Evolutionary conservation across 2,329 filamentous ascomycete genomes (phyloP).

Genomic region (Trichoderma semiorbis): DNA sequence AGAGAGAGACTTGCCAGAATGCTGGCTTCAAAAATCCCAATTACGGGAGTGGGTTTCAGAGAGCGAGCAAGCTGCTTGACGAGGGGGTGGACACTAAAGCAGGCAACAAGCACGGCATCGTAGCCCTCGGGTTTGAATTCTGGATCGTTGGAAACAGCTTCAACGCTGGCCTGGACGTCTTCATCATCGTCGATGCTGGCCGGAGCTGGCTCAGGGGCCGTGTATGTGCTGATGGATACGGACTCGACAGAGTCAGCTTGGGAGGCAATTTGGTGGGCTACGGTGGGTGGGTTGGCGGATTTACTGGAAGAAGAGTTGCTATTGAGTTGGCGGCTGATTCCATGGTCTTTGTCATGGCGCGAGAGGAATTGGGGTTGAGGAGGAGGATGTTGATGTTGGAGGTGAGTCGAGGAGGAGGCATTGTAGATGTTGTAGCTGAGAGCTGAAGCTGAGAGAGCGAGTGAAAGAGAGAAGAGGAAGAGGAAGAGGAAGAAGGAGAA

Average conservation of each 20-base stretch:
- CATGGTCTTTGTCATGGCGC: conserved; percentile 67
- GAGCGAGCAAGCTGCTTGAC: conserved; percentile 53
- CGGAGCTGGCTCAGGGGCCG: conserved; percentile 59
- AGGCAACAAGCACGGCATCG: conserved; percentile 81
- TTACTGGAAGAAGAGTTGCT: conserved; percentile 23
- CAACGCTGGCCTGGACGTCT: conserved; percentile 62
- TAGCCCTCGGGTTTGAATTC: conserved; percentile 44
- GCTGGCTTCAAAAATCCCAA: conserved; percentile 84
- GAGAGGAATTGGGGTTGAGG: conserved; percentile 76
- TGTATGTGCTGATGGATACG: conserved; percentile 59
- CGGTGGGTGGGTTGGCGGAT: conserved; percentile 40
- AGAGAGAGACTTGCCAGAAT: conserved; percentile 61
- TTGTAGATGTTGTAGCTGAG: not conserved
- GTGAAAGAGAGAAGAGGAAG: not conserved
- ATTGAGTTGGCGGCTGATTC: conserved; percentile 25
- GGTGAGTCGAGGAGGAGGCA: not conserved
- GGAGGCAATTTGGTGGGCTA: conserved; percentile 8
- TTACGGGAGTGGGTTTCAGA: conserved; percentile 30
- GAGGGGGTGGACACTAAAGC: conserved; percentile 81
- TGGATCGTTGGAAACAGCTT: conserved; percentile 58
- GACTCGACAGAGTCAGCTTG: conserved; percentile 28
- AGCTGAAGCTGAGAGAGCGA: not conserved
- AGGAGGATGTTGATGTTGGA: conserved; percentile 54
- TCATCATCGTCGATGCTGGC: conserved; percentile 73
- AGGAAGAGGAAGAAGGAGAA: not conserved